Conservation (phyloP, 805 yeast species). For the Kodamaea jinghongensis region DNA sequence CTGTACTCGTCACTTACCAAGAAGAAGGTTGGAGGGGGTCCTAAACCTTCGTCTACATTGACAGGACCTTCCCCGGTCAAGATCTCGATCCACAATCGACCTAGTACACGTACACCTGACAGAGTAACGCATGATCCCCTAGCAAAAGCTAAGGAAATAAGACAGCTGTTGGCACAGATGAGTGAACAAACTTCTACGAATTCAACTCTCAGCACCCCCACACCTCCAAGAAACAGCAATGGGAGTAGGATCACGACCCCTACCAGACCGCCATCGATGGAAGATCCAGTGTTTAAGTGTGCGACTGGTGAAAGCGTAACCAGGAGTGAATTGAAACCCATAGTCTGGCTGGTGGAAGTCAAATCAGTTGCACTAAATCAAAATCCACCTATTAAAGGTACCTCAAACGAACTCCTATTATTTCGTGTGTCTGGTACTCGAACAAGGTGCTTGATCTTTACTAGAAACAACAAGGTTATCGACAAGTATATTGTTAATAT, state of each 20-base stretch:
- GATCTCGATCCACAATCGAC: background rate
- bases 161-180: background rate
- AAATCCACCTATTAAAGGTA: background rate
- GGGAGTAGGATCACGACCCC: no score
- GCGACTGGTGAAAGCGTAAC: no score
- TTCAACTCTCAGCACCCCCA: no score
- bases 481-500: constrained; percentile 4
- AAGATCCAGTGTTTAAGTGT: no score
- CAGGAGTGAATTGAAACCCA: constrained; percentile 2
- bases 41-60: background rate
- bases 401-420: background rate
- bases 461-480: constrained; percentile 6
- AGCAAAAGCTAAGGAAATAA: background rate
- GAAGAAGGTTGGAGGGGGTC: constrained; percentile 1
- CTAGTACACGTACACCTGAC: no score
- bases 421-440: constrained; percentile 4
- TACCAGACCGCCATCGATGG: no score
- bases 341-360: background rate
- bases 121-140: background rate
- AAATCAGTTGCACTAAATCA: constrained; percentile 5
- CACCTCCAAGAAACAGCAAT: no score
- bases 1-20: background rate
- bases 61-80: background rate
- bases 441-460: constrained; percentile 6
- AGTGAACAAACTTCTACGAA: no score